These are phyloP conservation scores for Sarocladium oryzae DNA, from an alignment of 2,329 filamentous ascomycete genomes.

Conservation along the genomic window DNA sequence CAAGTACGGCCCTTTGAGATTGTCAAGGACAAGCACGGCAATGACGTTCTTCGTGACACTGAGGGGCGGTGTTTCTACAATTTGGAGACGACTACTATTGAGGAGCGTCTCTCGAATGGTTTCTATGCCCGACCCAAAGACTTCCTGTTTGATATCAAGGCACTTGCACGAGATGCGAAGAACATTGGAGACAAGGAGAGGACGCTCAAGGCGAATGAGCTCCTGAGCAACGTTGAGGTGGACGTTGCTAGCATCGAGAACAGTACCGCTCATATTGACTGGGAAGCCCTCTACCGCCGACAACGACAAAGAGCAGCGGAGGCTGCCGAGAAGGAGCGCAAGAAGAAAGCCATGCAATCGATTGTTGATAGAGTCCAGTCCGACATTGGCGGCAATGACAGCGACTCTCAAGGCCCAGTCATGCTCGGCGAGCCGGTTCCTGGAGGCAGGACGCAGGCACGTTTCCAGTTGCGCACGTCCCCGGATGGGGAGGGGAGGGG, in stretches of 20 bases:
- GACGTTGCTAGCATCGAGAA: constrained; percentile 74
- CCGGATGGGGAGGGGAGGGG: constrained; percentile 12
- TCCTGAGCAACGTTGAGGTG: constrained; percentile 88
- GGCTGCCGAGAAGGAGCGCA: constrained; percentile 53
- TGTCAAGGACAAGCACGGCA: constrained; percentile 70
- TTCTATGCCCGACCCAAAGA: constrained; percentile 90
- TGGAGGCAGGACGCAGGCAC: constrained; percentile 41
- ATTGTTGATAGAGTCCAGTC: constrained; percentile 43
- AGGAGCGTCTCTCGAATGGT: constrained; percentile 93
- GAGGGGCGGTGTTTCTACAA: constrained; percentile 90
- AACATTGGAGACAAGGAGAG: constrained; percentile 77
- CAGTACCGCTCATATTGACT: constrained; percentile 63
- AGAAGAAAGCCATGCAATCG: constrained; percentile 56
- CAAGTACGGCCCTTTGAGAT: constrained; percentile 72
- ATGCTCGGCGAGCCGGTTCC: constrained; percentile 60
- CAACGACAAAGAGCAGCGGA: constrained; percentile 60
- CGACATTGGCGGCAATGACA: constrained; percentile 45
- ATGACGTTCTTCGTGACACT: constrained; percentile 68
- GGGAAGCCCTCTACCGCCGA: constrained; percentile 72
- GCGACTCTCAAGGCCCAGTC: constrained; percentile 49
- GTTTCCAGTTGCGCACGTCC: constrained; percentile 51
- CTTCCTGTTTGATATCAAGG: constrained; percentile 81
- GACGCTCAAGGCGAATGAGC: constrained; percentile 81
- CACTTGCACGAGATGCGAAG: constrained; percentile 77
- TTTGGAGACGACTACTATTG: constrained; percentile 84